Conservation (phyloP, 805 yeast species). For the Kodamaea neixiangensis region DNA sequence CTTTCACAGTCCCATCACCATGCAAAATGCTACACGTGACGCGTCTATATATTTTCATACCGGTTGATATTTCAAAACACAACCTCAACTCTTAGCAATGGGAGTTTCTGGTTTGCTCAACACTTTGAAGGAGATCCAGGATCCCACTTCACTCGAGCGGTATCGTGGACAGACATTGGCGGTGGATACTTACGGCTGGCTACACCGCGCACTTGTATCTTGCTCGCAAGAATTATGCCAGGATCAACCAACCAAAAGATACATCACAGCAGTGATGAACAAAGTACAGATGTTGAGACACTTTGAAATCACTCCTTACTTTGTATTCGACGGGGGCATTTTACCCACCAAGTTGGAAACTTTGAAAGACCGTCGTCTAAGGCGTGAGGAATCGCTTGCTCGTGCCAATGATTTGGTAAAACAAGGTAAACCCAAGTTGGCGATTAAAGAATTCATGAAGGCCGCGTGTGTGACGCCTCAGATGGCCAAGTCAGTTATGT, state of each 20-base stretch:
- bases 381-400: conserved; percentile 57
- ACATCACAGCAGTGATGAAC: conserved; percentile 67
- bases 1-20: no score
- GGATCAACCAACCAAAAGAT: conserved; percentile 68
- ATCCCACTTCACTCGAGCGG: conserved; percentile 53
- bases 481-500: conserved; percentile 87
- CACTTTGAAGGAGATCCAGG: conserved; percentile 73
- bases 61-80: not conserved
- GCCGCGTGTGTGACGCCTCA: conserved; percentile 86
- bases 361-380: conserved; percentile 60
- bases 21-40: not conserved
- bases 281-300: conserved; percentile 64
- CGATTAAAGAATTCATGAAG: conserved; percentile 69
- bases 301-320: conserved; percentile 74
- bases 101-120: conserved; percentile 84
- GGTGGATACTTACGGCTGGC: conserved; percentile 97
- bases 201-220: conserved; percentile 79
- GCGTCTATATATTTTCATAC: not conserved
- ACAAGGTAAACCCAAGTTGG: conserved; percentile 58
- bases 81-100: conserved; percentile 42
- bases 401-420: conserved; percentile 54
- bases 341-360: conserved; percentile 78
- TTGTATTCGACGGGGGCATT: conserved; percentile 92
- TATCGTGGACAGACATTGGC: conserved; percentile 79
- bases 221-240: conserved; percentile 83